A percentile compares a stretch with the other conserved stretches of the same genome.
Conservation (phyloP, 345 rosid species). For the Reutealis trisperma region DNA sequence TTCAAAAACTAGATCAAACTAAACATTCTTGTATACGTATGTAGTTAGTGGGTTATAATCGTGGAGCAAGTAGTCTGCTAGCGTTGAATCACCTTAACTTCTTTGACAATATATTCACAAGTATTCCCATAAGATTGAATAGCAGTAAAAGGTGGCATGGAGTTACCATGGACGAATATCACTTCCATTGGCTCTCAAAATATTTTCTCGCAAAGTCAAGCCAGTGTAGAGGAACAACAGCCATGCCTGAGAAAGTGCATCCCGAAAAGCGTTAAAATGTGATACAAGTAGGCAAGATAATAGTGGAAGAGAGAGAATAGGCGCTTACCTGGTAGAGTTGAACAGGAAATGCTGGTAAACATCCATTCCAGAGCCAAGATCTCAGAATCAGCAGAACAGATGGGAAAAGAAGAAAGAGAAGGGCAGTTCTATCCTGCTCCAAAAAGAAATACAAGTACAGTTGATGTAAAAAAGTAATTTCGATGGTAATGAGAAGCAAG, state of each 20-base stretch:
- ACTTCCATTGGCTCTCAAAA: slow-evolving; percentile 93
- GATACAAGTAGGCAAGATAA: not conserved
- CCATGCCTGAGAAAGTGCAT: slow-evolving; percentile 63
- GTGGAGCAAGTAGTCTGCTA: not conserved
- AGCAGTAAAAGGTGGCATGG: not conserved
- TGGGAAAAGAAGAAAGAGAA: slow-evolving; percentile 89
- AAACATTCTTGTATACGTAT: not conserved
- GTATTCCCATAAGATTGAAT: not conserved
- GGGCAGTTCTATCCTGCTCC: slow-evolving; percentile 93
- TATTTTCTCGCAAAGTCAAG: slow-evolving; percentile 92
- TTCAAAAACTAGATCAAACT: not conserved
- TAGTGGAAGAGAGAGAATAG: no score
- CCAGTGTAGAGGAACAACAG: slow-evolving; percentile 93
- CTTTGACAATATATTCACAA: not conserved
- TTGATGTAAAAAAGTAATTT: no score
- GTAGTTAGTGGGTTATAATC: not conserved
- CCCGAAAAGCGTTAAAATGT: not conserved
- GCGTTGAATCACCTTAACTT: not conserved
- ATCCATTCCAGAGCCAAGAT: slow-evolving; percentile 84
- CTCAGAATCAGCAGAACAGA: slow-evolving; percentile 66
- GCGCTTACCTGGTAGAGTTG: slow-evolving; percentile 79
- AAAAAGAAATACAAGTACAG: slow-evolving; percentile 6
- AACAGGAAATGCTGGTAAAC: slow-evolving; percentile 95
- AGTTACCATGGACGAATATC: slow-evolving; percentile 96
- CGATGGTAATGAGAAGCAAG: no score